Evolutionary conservation across 495 filamentous ascomycete genomes (phyloP).

Genomic region (Endocarpon pusillum): DNA sequence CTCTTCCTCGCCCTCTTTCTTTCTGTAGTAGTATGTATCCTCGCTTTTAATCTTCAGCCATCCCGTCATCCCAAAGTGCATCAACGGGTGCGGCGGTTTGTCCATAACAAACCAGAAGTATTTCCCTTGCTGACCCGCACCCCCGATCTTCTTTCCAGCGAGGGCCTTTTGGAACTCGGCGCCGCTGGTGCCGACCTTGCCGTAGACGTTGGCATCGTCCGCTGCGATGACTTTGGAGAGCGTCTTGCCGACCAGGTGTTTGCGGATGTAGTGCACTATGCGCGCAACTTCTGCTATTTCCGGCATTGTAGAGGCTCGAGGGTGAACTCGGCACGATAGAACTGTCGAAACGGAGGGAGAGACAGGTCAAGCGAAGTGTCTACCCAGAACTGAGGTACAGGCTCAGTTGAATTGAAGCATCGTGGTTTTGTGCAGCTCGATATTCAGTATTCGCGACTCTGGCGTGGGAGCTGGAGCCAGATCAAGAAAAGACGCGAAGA

Average conservation of each 20-base stretch:
- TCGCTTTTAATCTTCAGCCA: constrained; percentile 77
- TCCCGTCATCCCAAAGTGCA: constrained; percentile 83
- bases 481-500: background rate
- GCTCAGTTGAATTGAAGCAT: background rate
- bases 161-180: constrained; percentile 53
- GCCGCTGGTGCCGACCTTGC: constrained; percentile 68
- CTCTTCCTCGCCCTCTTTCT: constrained; percentile 30
- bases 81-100: constrained; percentile 65
- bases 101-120: constrained; percentile 79
- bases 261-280: constrained; percentile 64
- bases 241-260: constrained; percentile 67
- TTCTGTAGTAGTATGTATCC: constrained; percentile 60
- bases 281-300: constrained; percentile 79
- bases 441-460: no score
- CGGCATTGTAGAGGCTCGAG: constrained; percentile 38
- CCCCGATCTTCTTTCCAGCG: constrained; percentile 56
- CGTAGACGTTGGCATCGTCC: constrained; percentile 69
- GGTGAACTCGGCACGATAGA: background rate
- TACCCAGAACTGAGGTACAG: background rate
- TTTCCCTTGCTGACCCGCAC: constrained; percentile 76
- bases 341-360: background rate
- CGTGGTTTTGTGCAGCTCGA: constrained; percentile 28
- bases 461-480: no score
- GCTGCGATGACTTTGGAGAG: constrained; percentile 50
- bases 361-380: background rate